Evolutionary conservation across 345 rosid genomes (phyloP), one percentile per base, ranked within the genome.

Genomic region (Draba incana): DNA sequence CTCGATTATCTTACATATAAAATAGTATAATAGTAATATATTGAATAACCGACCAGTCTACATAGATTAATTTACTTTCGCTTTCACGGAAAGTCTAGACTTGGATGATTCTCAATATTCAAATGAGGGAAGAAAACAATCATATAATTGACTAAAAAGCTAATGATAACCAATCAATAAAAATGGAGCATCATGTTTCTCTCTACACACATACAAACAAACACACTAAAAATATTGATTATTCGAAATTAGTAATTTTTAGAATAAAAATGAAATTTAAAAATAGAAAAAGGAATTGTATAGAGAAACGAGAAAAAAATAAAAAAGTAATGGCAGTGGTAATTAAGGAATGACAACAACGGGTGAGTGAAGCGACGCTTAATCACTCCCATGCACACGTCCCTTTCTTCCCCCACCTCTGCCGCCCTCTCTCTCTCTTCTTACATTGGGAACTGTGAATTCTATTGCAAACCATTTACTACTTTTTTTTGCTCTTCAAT

Each of bases 391-490:
- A 87, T 93, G 97, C 97, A 90, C 80, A 84, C 86, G 98, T 90
- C 98, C 86, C 86, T 90, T 90, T 93, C 97, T 83, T 78, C 78
- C 87, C 96, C 92, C 90, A 86, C 91, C 84, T 83, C 97, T 84
- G 85, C 97, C 90, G 90, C 92, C 83, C 81, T 62, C 78, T 71
- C 78, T 69, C 82, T 53, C 55, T 67, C 70, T 64, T 33, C 68
- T 20, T 73, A 70, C 69, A 53, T 78, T 27, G 85, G 85, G 83
- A 79, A 83, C 39, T 70, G 70, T 24, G 66, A 69, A 75, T 69
- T 75, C 69, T 62, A 47, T 51, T 51, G 8, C 62, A 35, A 44
- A 23, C 20, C 53, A 39, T 67, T 67, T 6, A 38, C 35, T 28
- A 28, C 31, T 28, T 48, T 39, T 51, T 56, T 56, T 42, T 8